Base-by-base conservation (phyloP, 2,329 filamentous ascomycete genomes). In the Triangularia verruculosa region DNA sequence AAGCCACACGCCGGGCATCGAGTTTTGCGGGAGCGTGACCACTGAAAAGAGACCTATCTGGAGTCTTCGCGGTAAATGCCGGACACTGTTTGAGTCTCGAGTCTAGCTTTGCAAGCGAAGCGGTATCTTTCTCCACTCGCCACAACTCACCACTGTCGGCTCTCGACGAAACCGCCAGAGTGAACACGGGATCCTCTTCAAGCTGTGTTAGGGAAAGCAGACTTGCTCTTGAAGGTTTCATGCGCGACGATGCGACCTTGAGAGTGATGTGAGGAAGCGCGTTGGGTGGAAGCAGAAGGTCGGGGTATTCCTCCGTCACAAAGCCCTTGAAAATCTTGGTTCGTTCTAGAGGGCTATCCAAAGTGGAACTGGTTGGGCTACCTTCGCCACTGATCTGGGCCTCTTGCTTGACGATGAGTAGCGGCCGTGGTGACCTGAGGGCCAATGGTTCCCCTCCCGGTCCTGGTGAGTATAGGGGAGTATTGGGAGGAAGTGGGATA, bases 121-220 rank as follows among this genome's bases (percentile, higher is more conserved):
- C 80, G 3, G 91, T 90, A 66, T 96, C 92, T 76, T 99, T 99
- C 77, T 99, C 95, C 6, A 97, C 87, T 28, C 94, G 88, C 94
- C 95, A 98, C 11, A 99, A 81, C 74, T 98, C 94, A 61, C 84
- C 85, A 2, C 85, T 80, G 66, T 92, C 87, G 0, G 88, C 89
- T 61, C 93, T 88, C 9, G 90, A 90, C 70, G 92, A 89, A 34
- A 99, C 80, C 17, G 93, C 93, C 60, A 99, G 80, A 0, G 93
- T 97, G 72, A 98, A 97, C 0, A 98, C 94, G 0, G 93, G 92
- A 70, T 97, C 93, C 73, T 97, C 94, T 63, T 97, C 93, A 20
- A 90, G 81, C 66, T 91, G 89, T 58, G 87, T 94, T 11, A 93
- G 80, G 1, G 88, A 91, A 71, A 97, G 80, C 69, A 95, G 85